phyloP scores from a whole-genome alignment of 2,329 filamentous ascomycete species.

The Phyllosticta ampelicida region DNA sequence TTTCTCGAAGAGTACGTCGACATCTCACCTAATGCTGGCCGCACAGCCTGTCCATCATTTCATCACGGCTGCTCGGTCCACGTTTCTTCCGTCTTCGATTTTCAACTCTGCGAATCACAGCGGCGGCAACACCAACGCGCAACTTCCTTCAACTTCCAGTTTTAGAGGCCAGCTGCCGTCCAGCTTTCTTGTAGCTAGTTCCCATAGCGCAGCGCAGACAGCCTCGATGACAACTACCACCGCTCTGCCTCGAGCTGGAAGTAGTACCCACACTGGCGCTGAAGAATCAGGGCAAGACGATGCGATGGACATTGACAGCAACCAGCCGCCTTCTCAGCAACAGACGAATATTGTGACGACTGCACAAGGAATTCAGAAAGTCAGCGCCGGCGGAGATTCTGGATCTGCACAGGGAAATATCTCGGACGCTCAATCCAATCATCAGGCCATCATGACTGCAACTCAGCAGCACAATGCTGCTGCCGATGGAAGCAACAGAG shows the following conservation, averaged over 20 bases:
- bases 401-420: background rate
- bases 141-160: background rate
- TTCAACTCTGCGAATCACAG: background rate
- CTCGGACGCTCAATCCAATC: background rate
- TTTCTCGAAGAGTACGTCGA: background rate
- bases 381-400: background rate
- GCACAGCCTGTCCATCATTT: background rate
- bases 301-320: background rate
- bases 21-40: background rate
- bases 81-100: background rate
- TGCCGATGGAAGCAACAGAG: background rate
- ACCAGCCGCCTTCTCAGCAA: background rate
- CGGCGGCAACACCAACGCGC: background rate
- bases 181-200: background rate
- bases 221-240: background rate
- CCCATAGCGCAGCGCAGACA: background rate
- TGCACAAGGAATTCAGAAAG: background rate
- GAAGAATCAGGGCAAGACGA: background rate
- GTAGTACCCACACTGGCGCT: background rate
- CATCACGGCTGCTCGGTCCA: background rate
- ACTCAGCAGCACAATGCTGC: background rate
- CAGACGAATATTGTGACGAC: background rate
- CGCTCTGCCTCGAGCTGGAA: background rate
- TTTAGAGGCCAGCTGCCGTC: background rate
- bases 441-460: background rate